Evolutionary conservation across 345 rosid species (phyloP), one percentile per base, ranked within the genome.

Genomic region (Brassica incana): DNA sequence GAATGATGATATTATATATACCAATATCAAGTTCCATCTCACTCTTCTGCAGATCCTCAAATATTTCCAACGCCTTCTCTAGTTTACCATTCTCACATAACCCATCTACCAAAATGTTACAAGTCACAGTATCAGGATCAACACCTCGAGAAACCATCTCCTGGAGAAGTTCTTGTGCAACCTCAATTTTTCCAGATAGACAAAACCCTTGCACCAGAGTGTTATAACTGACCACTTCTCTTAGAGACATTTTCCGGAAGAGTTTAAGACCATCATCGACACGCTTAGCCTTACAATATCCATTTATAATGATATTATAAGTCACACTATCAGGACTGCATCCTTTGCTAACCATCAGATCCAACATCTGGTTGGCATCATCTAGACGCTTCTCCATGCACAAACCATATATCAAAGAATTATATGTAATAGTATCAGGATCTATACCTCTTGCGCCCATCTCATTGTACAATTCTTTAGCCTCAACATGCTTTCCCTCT

Each of bases 331-430:
- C 3, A 43, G 72, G 72, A 25, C 6, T 1, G 12, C 72, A 68
- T 45, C 72, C 72, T 5, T 68, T 68, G 59, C 36, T 25, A 23
- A 68, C 72, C 72, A 68, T 25, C 33, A 68, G 12, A 12, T 68
- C 72, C 20, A 68, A 0, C 72, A 68, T 68, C 36, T 12, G 0
- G 33, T 6, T 68, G 11, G 72, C 72, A 11, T 68, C 72, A 6
- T 12, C 72, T 23, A 68, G 6, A 0, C 20, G 36, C 6, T 68
- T 68, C 20, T 25, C 72, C 12, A 18, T n/a, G 54, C 88, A 84
- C 61, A 54, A 82, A 8, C 84, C 88, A 82, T 65, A 20, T 14
- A 86, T 77, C 72, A 84, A 58, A 11, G 87, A 77, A 56, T 45
- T 86, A 69, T 80, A 86, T 16, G 88, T 77, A 27, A 12, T 10